Evolutionary conservation across 768 basidiomycete species (phyloP), one percentile per base, ranked within the genome.

Genomic region (Tulasnella sp.): DNA sequence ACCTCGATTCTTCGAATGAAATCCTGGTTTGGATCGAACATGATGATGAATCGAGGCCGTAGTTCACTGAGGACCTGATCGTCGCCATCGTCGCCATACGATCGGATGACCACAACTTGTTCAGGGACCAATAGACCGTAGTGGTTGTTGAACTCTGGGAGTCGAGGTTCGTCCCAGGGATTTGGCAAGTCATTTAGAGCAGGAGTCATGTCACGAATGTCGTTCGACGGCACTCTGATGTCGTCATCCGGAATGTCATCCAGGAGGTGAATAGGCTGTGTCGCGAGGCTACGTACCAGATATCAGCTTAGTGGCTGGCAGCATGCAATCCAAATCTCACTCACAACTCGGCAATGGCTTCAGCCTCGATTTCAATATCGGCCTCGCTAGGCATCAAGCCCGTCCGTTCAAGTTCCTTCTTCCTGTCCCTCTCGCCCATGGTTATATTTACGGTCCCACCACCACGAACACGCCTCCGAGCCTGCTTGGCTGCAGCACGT

Each of bases 1-100:
- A 90, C 94, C 78, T 99, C 94, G 24, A 99, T 77, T 1, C 96
- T 79, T 26, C 96, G 77, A 38, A 97, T 81, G 66, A 97, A 99
- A 54, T 95, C 88, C 68, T 91, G 85, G 66, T 84, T 88, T 2
- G 95, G 93, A 67, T 99, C 96, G 64, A 86, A 92, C 86, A 98
- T 90, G 49, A 98, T 82, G 54, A 99, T 85, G 68, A 93, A 98
- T 63, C 85, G 82, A 1, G 96, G 96, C 61, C 85, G 77, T 7
- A 98, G 76, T 69, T 99, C 95, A 43, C 82, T 78, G 30, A 99
- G 75, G 51, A 97, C 73, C 42, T 83, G 79, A 69, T 99, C 96
- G 65, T 99, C 96, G 2, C 86, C 81, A 68, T 98, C 96, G 48
- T 93, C 93, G 0, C 87, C 84, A 67, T 92, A 99, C 1, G 88